Percentiles rank a stretch among this genome's conserved stretches.
phyloP scores from a whole-genome alignment of 2,329 filamentous ascomycete genomes.

The Rhynchosporium agropyri region DNA sequence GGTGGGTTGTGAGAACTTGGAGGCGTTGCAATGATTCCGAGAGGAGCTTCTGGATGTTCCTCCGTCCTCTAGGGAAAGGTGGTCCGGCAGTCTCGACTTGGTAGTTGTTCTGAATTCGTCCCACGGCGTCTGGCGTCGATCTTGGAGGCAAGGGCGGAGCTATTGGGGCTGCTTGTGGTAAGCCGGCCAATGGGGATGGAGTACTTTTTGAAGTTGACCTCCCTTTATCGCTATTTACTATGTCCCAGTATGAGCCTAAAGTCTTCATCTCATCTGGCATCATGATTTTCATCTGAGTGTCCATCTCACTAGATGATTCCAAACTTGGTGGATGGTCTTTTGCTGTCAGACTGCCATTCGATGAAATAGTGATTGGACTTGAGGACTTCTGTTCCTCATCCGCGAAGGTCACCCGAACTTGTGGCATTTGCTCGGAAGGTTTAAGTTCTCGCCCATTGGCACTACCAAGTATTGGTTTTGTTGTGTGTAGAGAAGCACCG shows the following conservation, averaged over 20 bases:
- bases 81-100: constrained; percentile 10
- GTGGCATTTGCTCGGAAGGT: constrained; percentile 2
- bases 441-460: not conserved
- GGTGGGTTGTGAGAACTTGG: constrained; percentile 23
- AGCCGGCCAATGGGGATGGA: constrained; percentile 17
- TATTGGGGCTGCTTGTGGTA: not conserved
- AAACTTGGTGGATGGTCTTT: constrained; percentile 14
- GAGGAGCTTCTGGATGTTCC: constrained; percentile 22
- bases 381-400: constrained; percentile 2
- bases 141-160: not conserved
- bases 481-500: constrained; percentile 14
- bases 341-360: not conserved
- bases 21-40: constrained; percentile 23
- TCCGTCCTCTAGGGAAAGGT: not conserved
- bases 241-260: constrained; percentile 7
- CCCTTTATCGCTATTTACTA: constrained; percentile 8
- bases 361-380: constrained; percentile 4
- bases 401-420: constrained; percentile 14
- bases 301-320: constrained; percentile 26
- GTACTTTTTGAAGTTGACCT: not conserved
- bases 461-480: not conserved
- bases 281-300: constrained; percentile 14
- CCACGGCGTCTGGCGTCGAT: constrained; percentile 21
- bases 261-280: constrained; percentile 19
- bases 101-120: constrained; percentile 24